These are phyloP conservation scores for Eucalyptus camaldulensis DNA, from an alignment of 345 rosid species.

Conservation along the genomic window DNA sequence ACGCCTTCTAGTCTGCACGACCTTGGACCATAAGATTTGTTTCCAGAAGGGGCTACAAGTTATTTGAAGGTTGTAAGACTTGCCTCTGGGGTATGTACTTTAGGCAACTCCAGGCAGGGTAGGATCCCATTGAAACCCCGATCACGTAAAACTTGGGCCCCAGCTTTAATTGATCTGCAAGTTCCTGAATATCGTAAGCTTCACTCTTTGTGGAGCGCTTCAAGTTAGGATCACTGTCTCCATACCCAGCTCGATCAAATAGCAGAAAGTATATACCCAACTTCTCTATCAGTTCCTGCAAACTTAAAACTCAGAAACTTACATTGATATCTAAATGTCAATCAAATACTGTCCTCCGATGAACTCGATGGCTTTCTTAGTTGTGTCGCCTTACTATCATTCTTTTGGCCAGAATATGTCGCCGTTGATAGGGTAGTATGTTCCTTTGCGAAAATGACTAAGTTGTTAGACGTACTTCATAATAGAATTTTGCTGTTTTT, in stretches of 20 bases:
- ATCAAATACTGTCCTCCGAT: background rate
- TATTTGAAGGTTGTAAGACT: background rate
- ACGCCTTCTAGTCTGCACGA: constrained; percentile 65
- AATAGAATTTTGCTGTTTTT: background rate
- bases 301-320: constrained; percentile 14
- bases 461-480: background rate
- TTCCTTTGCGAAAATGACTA: background rate
- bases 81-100: constrained; percentile 79
- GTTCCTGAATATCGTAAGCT: constrained; percentile 66
- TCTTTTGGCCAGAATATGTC: background rate
- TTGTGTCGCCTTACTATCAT: background rate
- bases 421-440: background rate
- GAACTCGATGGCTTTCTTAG: background rate
- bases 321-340: background rate
- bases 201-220: constrained; percentile 61
- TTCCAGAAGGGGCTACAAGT: background rate
- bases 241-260: constrained; percentile 88
- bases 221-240: constrained; percentile 74
- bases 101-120: constrained; percentile 80
- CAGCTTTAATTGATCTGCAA: constrained; percentile 59
- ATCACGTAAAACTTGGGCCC: constrained; percentile 65
- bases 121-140: constrained; percentile 89
- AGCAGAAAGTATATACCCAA: constrained; percentile 53
- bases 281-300: constrained; percentile 64
- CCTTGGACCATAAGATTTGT: background rate